Percentiles rank a stretch among this genome's conserved stretches.
phyloP scores from a whole-genome alignment of 1,139 yeast species.

The Meyerozyma athensensis region DNA sequence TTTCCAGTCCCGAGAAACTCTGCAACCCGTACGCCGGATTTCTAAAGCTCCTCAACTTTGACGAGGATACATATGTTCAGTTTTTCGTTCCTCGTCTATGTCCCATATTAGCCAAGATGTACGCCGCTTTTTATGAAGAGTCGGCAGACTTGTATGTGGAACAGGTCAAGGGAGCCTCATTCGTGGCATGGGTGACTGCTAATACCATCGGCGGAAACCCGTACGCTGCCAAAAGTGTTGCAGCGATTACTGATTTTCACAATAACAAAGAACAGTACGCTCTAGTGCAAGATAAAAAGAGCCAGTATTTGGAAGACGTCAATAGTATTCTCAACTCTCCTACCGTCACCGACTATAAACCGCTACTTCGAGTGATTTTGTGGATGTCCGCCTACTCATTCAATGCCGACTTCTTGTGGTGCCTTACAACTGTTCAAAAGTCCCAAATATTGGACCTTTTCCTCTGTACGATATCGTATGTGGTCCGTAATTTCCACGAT shows the following conservation, averaged over 20 bases:
- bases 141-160: conserved; percentile 28
- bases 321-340: neutral
- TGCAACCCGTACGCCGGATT: conserved; percentile 19
- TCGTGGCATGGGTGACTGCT: conserved; percentile 38
- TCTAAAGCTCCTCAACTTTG: conserved; percentile 12
- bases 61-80: conserved; percentile 11
- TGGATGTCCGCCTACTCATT: conserved; percentile 20
- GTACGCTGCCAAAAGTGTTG: conserved; percentile 21
- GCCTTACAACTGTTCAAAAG: conserved; percentile 14
- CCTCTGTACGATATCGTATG: conserved; percentile 35
- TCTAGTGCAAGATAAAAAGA: neutral
- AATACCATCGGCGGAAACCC: conserved; percentile 23
- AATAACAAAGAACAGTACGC: conserved; percentile 9
- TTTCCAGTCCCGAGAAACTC: conserved; percentile 19
- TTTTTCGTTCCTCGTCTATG: conserved; percentile 19
- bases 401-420: conserved; percentile 20
- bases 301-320: neutral
- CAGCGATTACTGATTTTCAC: conserved; percentile 16
- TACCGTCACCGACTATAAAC: conserved; percentile 2
- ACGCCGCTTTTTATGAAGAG: conserved; percentile 26
- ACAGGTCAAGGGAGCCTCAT: conserved; percentile 29
- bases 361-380: conserved; percentile 10
- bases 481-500: conserved; percentile 33
- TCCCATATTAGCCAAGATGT: conserved; percentile 26
- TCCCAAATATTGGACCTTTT: conserved; percentile 29